Percentiles rank a stretch among this genome's conserved stretches.
Evolutionary conservation across 306 rosid species (phyloP).

Genomic region (Lupinus albus): DNA sequence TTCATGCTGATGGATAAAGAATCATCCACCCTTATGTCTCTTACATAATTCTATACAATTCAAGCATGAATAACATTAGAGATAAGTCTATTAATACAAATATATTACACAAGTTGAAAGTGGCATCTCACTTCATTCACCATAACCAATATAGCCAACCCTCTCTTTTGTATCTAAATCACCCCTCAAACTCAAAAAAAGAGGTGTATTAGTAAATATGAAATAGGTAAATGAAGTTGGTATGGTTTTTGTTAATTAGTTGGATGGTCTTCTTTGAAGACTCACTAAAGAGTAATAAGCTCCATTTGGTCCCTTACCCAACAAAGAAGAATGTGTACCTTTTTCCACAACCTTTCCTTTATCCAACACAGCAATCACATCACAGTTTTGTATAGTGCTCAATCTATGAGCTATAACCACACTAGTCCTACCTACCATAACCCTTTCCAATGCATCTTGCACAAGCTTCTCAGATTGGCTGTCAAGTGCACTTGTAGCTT

Average conservation of each 20-base stretch:
- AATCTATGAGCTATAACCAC: constrained; percentile 92
- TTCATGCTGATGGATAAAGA: background rate
- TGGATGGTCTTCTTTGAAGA: constrained; percentile 52
- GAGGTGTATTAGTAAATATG: background rate
- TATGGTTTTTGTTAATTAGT: constrained; percentile 2
- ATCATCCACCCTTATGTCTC: background rate
- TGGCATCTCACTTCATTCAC: background rate
- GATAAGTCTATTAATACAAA: background rate
- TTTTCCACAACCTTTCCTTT: constrained; percentile 78
- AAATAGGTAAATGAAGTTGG: too few relatives aligned
- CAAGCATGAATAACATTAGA: background rate
- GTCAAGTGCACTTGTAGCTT: constrained; percentile 89
- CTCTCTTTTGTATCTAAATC: background rate
- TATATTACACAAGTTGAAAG: background rate
- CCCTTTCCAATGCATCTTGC: constrained; percentile 74
- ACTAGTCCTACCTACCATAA: constrained; percentile 92
- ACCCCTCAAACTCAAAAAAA: background rate
- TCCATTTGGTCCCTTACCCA: constrained; percentile 65
- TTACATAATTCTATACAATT: constrained; percentile 1
- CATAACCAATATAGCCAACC: background rate
- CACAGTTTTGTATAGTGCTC: constrained; percentile 78
- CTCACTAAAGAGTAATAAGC: constrained; percentile 67
- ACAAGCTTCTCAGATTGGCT: constrained; percentile 82
- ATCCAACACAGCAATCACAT: constrained; percentile 71
- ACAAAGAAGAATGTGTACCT: constrained; percentile 67